Percentiles rank a stretch among this genome's conserved stretches.
Conservation (phyloP, 345 rosid genomes). For the Nephelium lappaceum region DNA sequence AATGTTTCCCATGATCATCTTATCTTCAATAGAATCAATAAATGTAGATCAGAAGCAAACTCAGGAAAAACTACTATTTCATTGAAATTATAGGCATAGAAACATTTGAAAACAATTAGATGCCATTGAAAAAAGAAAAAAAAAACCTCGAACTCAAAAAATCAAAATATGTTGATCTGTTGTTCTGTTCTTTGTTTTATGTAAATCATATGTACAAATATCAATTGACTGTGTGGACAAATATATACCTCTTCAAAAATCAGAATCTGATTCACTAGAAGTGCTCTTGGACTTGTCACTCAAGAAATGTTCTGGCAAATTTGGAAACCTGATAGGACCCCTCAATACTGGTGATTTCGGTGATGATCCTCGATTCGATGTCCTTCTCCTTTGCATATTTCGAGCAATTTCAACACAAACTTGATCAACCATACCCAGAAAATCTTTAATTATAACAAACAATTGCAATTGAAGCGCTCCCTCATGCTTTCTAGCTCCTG, state of each 20-base stretch:
- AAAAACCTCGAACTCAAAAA: too few relatives aligned
- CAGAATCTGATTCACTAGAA: constrained; percentile 67
- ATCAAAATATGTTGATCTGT: not conserved
- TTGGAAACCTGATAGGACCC: constrained; percentile 55
- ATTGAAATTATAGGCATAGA: not conserved
- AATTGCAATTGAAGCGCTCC: constrained; percentile 58
- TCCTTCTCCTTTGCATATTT: constrained; percentile 60
- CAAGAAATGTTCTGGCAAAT: constrained; percentile 67
- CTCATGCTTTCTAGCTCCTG: constrained; percentile 48
- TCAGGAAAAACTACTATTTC: not conserved
- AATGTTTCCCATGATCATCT: not conserved
- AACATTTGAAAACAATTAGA: constrained; percentile 20
- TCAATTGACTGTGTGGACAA: not conserved
- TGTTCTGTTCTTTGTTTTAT: not conserved
- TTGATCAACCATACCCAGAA: constrained; percentile 77
- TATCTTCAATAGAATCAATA: not conserved
- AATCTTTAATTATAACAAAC: constrained; percentile 68
- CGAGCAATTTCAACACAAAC: constrained; percentile 65
- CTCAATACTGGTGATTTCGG: constrained; percentile 37
- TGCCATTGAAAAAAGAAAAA: constrained; percentile 19
- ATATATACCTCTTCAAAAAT: constrained; percentile 37
- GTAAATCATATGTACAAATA: constrained; percentile 33
- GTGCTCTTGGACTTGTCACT: constrained; percentile 50
- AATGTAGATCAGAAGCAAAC: not conserved
- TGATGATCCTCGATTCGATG: constrained; percentile 28